Base-by-base conservation (phyloP, 1,284 basidiomycete genomes). In the Wolfiporia cocos region DNA sequence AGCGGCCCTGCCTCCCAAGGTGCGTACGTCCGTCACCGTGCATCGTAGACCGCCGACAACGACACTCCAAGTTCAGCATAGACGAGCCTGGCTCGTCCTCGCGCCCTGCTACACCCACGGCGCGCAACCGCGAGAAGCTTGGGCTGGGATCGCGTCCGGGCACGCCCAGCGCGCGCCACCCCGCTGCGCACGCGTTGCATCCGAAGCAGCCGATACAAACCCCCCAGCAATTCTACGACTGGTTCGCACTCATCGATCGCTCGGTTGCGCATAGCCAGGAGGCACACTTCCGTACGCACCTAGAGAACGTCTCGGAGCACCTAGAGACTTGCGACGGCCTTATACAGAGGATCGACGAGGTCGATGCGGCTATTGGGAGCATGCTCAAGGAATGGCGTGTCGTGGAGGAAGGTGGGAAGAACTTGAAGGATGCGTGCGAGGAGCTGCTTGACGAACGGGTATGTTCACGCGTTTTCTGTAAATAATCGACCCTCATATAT, bases 161-260 rank as follows among this genome's bases (percentile, higher is more conserved):
- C 17, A 69, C 65, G 12, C 68, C 66, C 18, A 50, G 41, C 48
- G 12, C 56, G 60, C 29, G 63, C 56, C 43, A 57, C 54, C 36
- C 49, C 30, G 38, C 56, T 41, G 41, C 47, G n/a, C 73, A 81
- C 58, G 65, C 73, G 0, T 67, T 88, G 15, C 78, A 82, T 52
- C 82, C 85, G 5, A 75, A 72, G 43, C 72, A 79, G 20, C 82
- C 88, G 4, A 81, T 97, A 34, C 76, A 83, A 48, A 93, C 90
- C 0, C 83, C 91, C 0, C 90, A 96, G 55, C 89, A 94, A 53
- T 95, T 96, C 64, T 91, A 93, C 57, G 93, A 96, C 65, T 95
- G 92, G 84, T 93, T 92, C 60, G 75, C 87, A 0, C 71, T 86
- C 30, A 81, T 96, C 38, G 91, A 95, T 49, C 73, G 86, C 15